Evolutionary conservation across 768 basidiomycete genomes (phyloP), one percentile per base, ranked within the genome.

Genomic region (Auriscalpium orientale): DNA sequence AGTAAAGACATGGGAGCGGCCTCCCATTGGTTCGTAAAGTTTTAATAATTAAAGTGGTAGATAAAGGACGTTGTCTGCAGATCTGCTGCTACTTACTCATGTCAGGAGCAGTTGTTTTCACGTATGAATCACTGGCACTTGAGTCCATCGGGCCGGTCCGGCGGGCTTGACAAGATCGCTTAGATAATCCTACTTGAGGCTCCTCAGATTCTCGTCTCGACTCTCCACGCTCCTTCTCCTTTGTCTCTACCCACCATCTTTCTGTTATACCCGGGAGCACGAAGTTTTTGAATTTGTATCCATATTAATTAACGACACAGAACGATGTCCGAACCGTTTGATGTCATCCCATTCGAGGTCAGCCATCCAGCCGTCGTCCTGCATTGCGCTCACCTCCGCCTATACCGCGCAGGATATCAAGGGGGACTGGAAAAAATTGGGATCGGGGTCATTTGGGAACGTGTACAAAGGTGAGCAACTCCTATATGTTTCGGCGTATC

Each of bases 401-500:
- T n/a, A 55, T 56, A 46, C 46, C 12, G 46, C 46, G 18, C 64
- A 91, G 91, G 91, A 93, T 67, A 89, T 93, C 75, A 84, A 82
- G 66, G 90, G 89, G 47, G 77, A 86, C 50, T 93, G 91, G 91
- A 87, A 85, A 76, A 91, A 89, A 66, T 75, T 95, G 8, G 92
- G 92, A 33, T 84, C 90, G n/a, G 92, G 92, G 16, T 92, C 90
- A 18, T 95, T 95, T 69, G 92, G 92, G 9, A 89, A 91, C 62
- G 92, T 95, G 56, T 94, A 88, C 77, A 92, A 89, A 72, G 90
- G 87, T 83, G 46, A 50, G 71, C 56, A 66, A 58, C n/a, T 60
- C 64, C 18, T 77, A 74, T 36, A 36, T 45, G 11, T 9, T 18
- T 9, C 4, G 15, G 45, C 12, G 33, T 51, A 16, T 21, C 44